Evolutionary conservation across 495 filamentous ascomycete genomes (phyloP).

Genomic region (Neurospora africana): DNA sequence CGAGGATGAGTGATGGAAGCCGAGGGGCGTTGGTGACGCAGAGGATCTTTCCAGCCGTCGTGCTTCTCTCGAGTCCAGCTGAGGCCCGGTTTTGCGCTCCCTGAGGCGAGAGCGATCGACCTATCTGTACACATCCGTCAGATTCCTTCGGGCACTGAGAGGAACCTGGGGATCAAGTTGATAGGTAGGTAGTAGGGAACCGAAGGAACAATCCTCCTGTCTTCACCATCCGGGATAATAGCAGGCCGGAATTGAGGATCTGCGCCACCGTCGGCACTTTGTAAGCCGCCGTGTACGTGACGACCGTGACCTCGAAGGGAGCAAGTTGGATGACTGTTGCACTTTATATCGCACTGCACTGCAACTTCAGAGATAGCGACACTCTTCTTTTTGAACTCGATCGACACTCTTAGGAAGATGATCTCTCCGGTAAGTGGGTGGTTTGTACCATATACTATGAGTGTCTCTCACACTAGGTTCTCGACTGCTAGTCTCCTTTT

Average conservation of each 20-base stretch:
- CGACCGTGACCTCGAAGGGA: neutral
- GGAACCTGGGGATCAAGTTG: neutral
- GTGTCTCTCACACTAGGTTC: neutral
- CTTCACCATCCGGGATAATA: neutral
- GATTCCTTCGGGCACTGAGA: neutral
- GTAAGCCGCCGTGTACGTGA: neutral
- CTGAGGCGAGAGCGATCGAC: neutral
- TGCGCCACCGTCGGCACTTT: neutral
- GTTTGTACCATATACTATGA: neutral
- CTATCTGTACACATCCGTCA: neutral
- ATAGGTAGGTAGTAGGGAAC: neutral
- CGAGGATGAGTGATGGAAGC: constrained; percentile 78
- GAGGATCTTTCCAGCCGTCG: constrained; percentile 25
- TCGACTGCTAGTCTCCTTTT: neutral
- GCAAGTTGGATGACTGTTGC: neutral
- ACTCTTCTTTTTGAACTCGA: neutral
- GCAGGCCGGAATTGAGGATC: neutral
- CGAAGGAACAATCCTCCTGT: neutral
- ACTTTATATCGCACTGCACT: neutral
- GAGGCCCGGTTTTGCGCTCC: neutral
- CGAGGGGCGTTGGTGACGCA: constrained; percentile 58
- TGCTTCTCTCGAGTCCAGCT: neutral
- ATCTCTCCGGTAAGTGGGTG: neutral
- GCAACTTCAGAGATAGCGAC: neutral
- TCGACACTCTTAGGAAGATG: neutral